phyloP scores from a whole-genome alignment of 2,329 filamentous ascomycete species.

The Cercospora nicotianae region DNA sequence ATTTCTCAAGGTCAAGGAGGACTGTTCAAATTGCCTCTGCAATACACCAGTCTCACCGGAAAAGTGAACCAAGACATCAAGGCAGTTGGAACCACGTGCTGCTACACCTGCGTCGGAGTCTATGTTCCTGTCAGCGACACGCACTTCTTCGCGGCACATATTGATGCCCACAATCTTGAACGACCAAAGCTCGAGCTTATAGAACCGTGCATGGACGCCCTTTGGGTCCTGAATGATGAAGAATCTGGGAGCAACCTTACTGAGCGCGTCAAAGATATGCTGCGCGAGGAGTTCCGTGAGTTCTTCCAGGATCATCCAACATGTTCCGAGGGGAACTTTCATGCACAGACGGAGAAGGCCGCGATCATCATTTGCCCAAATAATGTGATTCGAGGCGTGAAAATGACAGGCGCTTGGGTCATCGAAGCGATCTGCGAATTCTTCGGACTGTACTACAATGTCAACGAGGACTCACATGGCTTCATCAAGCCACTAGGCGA shows the following conservation, averaged over 20 bases:
- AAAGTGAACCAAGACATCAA: not conserved
- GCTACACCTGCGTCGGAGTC: not conserved
- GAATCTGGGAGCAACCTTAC: not conserved
- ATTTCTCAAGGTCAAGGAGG: not conserved
- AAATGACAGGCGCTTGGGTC: not conserved
- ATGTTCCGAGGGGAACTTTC: not conserved
- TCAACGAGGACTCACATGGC: not conserved
- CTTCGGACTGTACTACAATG: not conserved
- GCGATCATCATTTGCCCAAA: not conserved
- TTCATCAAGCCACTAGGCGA: not conserved
- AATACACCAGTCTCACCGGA: not conserved
- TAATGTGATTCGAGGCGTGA: not conserved
- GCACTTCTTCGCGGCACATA: not conserved
- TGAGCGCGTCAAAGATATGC: not conserved
- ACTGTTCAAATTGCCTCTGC: not conserved
- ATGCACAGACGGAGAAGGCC: not conserved
- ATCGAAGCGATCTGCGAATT: not conserved
- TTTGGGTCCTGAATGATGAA: not conserved
- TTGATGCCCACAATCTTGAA: not conserved
- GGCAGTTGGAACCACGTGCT: not conserved
- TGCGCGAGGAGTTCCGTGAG: not conserved
- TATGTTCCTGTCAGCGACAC: not conserved
- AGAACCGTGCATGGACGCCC: no score
- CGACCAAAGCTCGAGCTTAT: not conserved
- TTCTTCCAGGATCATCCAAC: not conserved